Conservation (phyloP, 257 asterid species). For the Marsdenia floribunda region DNA sequence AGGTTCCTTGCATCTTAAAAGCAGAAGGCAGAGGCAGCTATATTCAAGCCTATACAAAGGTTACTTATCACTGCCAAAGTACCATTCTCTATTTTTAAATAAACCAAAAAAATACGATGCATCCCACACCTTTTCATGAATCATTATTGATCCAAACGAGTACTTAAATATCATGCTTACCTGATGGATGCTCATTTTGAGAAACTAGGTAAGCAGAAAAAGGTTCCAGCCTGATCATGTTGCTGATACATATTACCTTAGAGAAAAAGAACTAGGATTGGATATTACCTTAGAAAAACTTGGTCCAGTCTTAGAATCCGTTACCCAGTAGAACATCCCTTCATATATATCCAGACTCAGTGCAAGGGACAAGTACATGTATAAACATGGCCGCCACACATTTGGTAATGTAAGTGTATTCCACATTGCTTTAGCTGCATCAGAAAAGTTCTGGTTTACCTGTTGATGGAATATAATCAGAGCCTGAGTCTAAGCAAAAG, state of each 20-base stretch:
- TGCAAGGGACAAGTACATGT: constrained; percentile 79
- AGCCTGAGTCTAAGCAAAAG: constrained; percentile 2
- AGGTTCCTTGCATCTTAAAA: not conserved
- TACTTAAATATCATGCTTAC: not conserved
- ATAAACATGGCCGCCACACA: constrained; percentile 92
- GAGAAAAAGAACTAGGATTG: not conserved
- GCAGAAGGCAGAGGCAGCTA: not conserved
- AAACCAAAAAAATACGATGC: not conserved
- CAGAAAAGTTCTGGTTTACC: constrained; percentile 64
- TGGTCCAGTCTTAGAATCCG: constrained; percentile 79
- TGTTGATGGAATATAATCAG: constrained; percentile 30
- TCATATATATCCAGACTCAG: constrained; percentile 64
- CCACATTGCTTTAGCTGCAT: constrained; percentile 89
- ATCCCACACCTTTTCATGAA: not conserved
- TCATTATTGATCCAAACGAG: not conserved
- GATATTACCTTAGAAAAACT: constrained; percentile 59
- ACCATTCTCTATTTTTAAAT: not conserved
- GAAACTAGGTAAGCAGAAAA: not conserved
- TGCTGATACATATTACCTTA: not conserved
- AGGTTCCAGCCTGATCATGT: not conserved
- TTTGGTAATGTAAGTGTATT: constrained; percentile 61
- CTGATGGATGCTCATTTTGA: not conserved
- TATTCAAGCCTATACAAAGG: not conserved
- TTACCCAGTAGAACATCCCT: constrained; percentile 92
- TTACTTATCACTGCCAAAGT: not conserved